These are phyloP conservation scores for Penstemon barbatus DNA, from an alignment of 257 asterid species.

Conservation along the genomic window DNA sequence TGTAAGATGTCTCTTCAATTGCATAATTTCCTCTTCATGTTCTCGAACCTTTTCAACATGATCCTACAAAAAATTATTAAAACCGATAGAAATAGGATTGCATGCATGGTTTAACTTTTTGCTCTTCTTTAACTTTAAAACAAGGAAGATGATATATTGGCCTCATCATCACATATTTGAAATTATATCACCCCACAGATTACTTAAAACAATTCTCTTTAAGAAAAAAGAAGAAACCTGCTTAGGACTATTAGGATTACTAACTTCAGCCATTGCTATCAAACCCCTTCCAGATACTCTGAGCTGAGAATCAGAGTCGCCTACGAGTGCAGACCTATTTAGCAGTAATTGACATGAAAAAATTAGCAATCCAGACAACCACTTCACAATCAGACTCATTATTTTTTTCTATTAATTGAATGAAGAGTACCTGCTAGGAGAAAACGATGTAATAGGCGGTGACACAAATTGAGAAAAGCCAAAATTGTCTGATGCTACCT, in stretches of 20 bases:
- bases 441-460: constrained; percentile 51
- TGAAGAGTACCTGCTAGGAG: constrained; percentile 63
- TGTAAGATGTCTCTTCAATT: constrained; percentile 68
- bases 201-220: constrained; percentile 8
- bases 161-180: not conserved
- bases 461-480: constrained; percentile 53
- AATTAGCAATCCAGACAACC: constrained; percentile 23
- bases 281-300: constrained; percentile 54
- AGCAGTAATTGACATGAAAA: constrained; percentile 16
- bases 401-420: constrained; percentile 4
- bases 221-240: constrained; percentile 49
- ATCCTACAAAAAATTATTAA: constrained; percentile 47
- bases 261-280: constrained; percentile 54
- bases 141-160: not conserved
- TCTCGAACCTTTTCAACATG: constrained; percentile 65
- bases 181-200: not conserved
- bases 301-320: constrained; percentile 43
- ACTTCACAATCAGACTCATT: constrained; percentile 19
- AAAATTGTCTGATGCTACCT: constrained; percentile 43
- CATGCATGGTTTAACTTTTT: constrained; percentile 11
- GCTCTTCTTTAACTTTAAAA: constrained; percentile 12
- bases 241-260: constrained; percentile 52
- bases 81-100: constrained; percentile 29
- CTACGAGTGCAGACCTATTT: constrained; percentile 63
- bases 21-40: constrained; percentile 86